Evolutionary conservation across 345 rosid species (phyloP).

Genomic region (Erodium maritimum): DNA sequence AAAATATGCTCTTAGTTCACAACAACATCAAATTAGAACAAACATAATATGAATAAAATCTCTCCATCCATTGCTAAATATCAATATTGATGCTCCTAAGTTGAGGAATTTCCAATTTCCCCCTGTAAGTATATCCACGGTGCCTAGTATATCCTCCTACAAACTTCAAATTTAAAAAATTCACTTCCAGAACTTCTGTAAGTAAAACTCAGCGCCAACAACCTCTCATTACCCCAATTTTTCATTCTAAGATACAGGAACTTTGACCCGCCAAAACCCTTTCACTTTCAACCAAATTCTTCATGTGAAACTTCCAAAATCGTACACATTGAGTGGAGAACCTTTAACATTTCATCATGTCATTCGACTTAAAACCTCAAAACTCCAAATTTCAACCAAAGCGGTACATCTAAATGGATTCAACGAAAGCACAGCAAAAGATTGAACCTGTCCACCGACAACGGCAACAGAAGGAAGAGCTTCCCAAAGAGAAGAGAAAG

Average conservation of each 20-base stretch:
- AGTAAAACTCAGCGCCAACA: too few species aligned
- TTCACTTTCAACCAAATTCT: not conserved
- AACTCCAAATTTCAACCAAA: too few species aligned
- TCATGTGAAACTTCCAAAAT: not conserved
- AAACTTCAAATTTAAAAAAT: not conserved
- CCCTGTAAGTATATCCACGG: too few species aligned
- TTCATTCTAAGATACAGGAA: not conserved
- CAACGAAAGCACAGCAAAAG: not conserved
- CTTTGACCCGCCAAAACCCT: not conserved
- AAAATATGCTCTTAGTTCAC: not conserved
- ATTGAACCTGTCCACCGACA: slow-evolving; percentile 74
- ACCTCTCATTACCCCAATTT: not conserved
- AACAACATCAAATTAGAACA: not conserved
- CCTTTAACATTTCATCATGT: not conserved
- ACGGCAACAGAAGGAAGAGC: slow-evolving; percentile 87
- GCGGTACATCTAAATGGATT: too few species aligned
- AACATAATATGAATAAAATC: not conserved
- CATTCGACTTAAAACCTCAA: not conserved
- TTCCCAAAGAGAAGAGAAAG: slow-evolving; percentile 90
- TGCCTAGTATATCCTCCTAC: too few species aligned
- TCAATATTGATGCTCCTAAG: too few species aligned
- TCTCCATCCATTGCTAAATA: not conserved
- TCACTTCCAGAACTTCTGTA: not conserved
- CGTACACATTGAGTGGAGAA: not conserved
- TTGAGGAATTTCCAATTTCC: too few species aligned